Percentiles rank a stretch among this genome's conserved stretches.
These are phyloP conservation scores for Boletus sp. DNA, from an alignment of 1,284 basidiomycete species.

Conservation along the genomic window DNA sequence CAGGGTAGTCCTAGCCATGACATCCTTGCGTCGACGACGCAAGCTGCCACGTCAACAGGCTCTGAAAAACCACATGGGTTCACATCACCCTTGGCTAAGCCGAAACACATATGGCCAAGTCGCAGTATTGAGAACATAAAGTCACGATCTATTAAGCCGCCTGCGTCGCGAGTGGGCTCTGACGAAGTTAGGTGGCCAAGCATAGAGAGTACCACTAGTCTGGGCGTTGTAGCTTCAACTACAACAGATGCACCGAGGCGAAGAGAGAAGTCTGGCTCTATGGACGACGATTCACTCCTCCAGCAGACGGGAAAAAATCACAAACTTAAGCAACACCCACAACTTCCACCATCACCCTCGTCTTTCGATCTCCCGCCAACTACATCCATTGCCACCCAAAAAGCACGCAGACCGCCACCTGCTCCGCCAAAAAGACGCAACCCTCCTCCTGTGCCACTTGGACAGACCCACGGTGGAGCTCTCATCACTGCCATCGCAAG, in stretches of 20 bases:
- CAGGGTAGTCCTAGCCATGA: slow-evolving; percentile 43
- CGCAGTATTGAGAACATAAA: slow-evolving; percentile 58
- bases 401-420: slow-evolving; percentile 38
- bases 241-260: slow-evolving; percentile 22
- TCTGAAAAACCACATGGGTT: slow-evolving; percentile 30
- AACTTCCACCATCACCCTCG: slow-evolving; percentile 14
- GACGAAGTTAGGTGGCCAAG: slow-evolving; percentile 42
- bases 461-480: slow-evolving; percentile 41
- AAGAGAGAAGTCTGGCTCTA: slow-evolving; percentile 34
- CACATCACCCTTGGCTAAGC: slow-evolving; percentile 29
- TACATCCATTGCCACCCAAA: slow-evolving; percentile 9
- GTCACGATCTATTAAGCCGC: slow-evolving; percentile 14
- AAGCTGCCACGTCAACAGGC: slow-evolving; percentile 26
- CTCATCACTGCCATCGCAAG: slow-evolving; percentile 50
- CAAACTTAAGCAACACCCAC: slow-evolving; percentile 17
- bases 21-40: slow-evolving; percentile 35
- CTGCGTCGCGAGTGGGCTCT: slow-evolving; percentile 35
- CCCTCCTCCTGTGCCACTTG: slow-evolving; percentile 58
- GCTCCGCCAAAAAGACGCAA: slow-evolving; percentile 60
- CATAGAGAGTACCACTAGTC: slow-evolving; percentile 50
- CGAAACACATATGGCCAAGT: slow-evolving; percentile 50
- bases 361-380: slow-evolving; percentile 18
- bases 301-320: slow-evolving; percentile 17
- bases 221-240: slow-evolving; percentile 42
- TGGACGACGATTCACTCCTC: slow-evolving; percentile 26